phyloP scores from a whole-genome alignment of 331 rosid species.

The Rhamnella rubrinervis region DNA sequence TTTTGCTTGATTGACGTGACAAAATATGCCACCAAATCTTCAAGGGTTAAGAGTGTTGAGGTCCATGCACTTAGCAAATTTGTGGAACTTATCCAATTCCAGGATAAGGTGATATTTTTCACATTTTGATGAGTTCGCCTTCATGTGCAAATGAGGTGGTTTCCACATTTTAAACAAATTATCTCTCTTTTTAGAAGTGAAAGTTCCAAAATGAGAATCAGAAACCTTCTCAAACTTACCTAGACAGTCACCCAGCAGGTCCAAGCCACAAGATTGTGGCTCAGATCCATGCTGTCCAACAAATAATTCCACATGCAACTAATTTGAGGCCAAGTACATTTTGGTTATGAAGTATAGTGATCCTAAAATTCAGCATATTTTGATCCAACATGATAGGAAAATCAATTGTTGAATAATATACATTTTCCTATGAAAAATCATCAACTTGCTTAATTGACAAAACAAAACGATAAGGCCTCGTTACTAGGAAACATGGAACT shows the following conservation, averaged over 20 bases:
- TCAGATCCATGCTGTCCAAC: not conserved
- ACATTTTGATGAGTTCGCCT: conserved; percentile 3
- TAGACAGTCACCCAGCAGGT: not conserved
- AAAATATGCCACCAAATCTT: not conserved
- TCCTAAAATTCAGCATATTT: not conserved
- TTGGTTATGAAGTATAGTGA: not conserved
- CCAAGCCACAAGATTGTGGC: not conserved
- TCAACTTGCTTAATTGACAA: not conserved
- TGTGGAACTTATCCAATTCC: not conserved
- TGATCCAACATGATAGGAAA: too few species aligned
- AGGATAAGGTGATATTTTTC: conserved; percentile 5
- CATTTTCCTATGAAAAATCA: conserved; percentile 1
- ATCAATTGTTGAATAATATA: not conserved
- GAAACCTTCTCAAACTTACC: conserved; percentile 7
- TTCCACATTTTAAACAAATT: not conserved
- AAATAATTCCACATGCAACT: not conserved
- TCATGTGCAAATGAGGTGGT: not conserved
- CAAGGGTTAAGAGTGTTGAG: not conserved
- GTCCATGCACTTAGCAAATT: not conserved
- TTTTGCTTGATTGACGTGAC: not conserved
- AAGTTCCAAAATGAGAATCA: not conserved
- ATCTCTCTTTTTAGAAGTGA: not conserved
- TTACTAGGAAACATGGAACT: not conserved
- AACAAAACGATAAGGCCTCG: not conserved
- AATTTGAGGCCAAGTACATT: not conserved